Evolutionary conservation across 2,329 filamentous ascomycete species (phyloP), one percentile per base, ranked within the genome.

Genomic region (Curvularia sp.): DNA sequence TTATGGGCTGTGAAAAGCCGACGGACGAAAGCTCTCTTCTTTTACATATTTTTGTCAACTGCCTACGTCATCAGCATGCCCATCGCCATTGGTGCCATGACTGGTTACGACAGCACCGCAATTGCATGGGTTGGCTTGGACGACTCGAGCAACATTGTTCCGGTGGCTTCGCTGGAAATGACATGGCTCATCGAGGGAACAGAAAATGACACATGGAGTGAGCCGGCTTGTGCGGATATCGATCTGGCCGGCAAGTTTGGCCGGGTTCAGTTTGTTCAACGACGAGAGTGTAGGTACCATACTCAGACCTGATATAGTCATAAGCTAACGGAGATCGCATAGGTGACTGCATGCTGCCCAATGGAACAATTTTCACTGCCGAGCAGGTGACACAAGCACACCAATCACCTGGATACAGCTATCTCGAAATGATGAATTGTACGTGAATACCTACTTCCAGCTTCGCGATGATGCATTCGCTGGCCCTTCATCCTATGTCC

Each of bases 51-150:
- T 1, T 20, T 77, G 15, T 67, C 73, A 3, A 71, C 62, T 1
- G 39, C 61, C 3, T 77, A 74, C 38, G 66, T 77, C 13, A 50
- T 77, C 1, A 57, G 56, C 13, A 66, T 77, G 20, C 75, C 74
- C 0, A 72, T 74, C 20, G 62, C 75, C 4, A 48, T 77, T 1
- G 56, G 65, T n/a, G 75, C 75, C 12, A 77, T 78, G 72, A 76
- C 73, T 0, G 77, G 77, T 9, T 79, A 78, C 51, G 70, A 75
- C n/a, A 68, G 62, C 43, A 68, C 64, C 1, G 60, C 62, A 2
- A 67, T 67, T 5, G 62, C 70, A 0, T 76, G 71, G 67, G 60
- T 77, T 13, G 65, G 63, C 18, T 46, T 74, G 15, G 62, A 70
- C 13, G 60, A 63, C 15, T 53, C 55, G 3, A 63, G 70, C 15